Evolutionary conservation across 768 basidiomycete genomes (phyloP), one percentile per base, ranked within the genome.

Genomic region (Termitomyces eurrhizus): DNA sequence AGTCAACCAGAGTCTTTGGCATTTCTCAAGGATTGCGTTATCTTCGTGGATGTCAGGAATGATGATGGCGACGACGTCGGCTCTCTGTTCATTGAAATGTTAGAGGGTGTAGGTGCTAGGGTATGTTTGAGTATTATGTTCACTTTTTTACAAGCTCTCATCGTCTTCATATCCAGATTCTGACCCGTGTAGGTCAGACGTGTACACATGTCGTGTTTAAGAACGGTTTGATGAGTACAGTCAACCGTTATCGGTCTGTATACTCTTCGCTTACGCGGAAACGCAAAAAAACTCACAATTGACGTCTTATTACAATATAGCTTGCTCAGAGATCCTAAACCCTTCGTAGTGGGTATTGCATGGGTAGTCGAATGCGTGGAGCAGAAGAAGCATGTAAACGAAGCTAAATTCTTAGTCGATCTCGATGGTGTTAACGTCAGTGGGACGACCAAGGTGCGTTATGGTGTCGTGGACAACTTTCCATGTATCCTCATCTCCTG

Each of bases 311-410:
- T 41, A 3, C 59, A 21, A 18, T 14, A 14, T 37, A 90, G 89
- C 56, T 68, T 85, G 52, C 74, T 91, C 26, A 76, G 83, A 49
- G 87, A 92, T 44, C 90, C 82, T 71, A 67, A 87, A 67, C 93
- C 93, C 0, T 64, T 75, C 29, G 86, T 93, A 16, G 89, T 96
- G 16, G 90, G 92, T 8, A 91, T 94, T 65, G 88, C 85, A 18
- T 95, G 93, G 93, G 89, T 95, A 5, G 90, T 94, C 2, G 87
- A 92, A 67, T 95, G 92, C 64, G 88, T 82, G 2, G 92, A 94
- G 66, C 83, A 86, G 63, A 78, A 81, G 49, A 71, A 71, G 42
- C 81, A 73, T 49, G 83, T 89, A 3, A 90, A 88, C 26, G 93
- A 93, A 69, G 71, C 75, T 4, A 79, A 75, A 48, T 90, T 85